phyloP scores from a whole-genome alignment of 73 alveolate genomes.

The Loxodes magnus region DNA sequence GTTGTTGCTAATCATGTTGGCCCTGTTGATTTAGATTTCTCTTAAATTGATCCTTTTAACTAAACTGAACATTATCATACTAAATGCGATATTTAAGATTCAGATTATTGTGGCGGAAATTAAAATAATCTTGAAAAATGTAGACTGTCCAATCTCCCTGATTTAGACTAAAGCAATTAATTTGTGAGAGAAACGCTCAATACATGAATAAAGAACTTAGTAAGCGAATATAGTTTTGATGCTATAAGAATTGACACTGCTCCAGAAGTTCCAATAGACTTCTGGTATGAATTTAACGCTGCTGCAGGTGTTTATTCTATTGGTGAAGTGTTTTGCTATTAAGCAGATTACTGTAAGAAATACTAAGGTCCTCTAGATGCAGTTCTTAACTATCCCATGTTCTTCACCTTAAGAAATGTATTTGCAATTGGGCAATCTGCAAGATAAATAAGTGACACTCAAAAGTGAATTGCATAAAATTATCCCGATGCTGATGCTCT shows the following conservation, averaged over 20 bases:
- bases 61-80: slow-evolving; percentile 62
- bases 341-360: slow-evolving; percentile 42
- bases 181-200: slow-evolving; percentile 49
- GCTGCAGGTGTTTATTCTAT: slow-evolving; percentile 73
- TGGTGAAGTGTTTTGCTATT: slow-evolving; percentile 70
- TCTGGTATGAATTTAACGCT: slow-evolving; percentile 69
- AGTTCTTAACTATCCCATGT: slow-evolving; percentile 83
- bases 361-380: slow-evolving; percentile 70
- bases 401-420: slow-evolving; percentile 52
- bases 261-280: slow-evolving; percentile 64
- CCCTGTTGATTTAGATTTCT: slow-evolving; percentile 32
- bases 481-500: slow-evolving; percentile 20
- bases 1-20: slow-evolving; percentile 93
- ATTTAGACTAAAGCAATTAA: slow-evolving; percentile 57
- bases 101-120: slow-evolving; percentile 33
- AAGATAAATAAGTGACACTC: background rate
- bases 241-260: slow-evolving; percentile 90
- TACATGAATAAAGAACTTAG: slow-evolving; percentile 57
- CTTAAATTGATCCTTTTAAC: slow-evolving; percentile 69
- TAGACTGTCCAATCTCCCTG: slow-evolving; percentile 82
- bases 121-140: slow-evolving; percentile 84
- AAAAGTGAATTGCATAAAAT: no score
- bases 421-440: slow-evolving; percentile 28
- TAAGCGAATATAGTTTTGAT: slow-evolving; percentile 62
- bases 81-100: slow-evolving; percentile 54